A percentile compares a stretch with the other conserved stretches of the same genome.
Evolutionary conservation across 371 early-diverging fungal species (phyloP).

Genomic region (Rhizomucor pusillus): DNA sequence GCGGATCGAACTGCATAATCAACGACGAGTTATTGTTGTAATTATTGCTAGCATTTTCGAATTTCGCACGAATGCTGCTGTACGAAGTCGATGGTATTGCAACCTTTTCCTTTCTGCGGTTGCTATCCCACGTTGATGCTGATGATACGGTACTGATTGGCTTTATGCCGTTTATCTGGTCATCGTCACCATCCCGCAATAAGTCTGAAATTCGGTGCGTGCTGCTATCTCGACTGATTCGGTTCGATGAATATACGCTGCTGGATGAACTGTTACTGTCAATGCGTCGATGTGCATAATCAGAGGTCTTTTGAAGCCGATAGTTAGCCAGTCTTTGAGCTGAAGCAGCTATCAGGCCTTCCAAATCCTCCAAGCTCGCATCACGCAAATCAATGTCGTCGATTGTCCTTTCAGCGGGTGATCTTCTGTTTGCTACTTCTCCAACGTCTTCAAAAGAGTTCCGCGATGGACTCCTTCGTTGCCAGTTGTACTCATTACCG

Average conservation of each 20-base stretch:
- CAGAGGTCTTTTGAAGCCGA: slow-evolving; percentile 17
- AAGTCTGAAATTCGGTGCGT: slow-evolving; percentile 2
- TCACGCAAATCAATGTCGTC: slow-evolving; percentile 28
- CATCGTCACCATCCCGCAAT: slow-evolving; percentile 1
- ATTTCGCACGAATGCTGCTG: slow-evolving; percentile 12
- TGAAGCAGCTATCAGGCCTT: slow-evolving; percentile 47
- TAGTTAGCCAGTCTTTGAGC: slow-evolving; percentile 42
- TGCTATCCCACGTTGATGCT: too few relatives aligned
- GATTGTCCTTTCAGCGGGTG: not conserved
- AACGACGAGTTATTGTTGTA: not conserved
- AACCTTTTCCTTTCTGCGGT: too few relatives aligned
- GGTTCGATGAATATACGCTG: not conserved
- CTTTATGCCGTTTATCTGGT: not conserved
- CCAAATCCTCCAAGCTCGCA: slow-evolving; percentile 41
- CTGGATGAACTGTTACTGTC: not conserved
- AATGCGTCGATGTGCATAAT: not conserved
- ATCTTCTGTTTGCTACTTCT: not conserved
- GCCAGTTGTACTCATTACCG: not conserved
- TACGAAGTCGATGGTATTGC: not conserved
- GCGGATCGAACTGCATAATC: slow-evolving; percentile 12
- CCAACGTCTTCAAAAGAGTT: not conserved
- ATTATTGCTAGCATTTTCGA: slow-evolving; percentile 5
- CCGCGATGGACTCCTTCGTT: not conserved
- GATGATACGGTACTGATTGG: too few relatives aligned
- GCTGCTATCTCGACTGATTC: not conserved